A percentile compares a stretch with the other conserved stretches of the same genome.
These are phyloP conservation scores for Malus sylvestris DNA, from an alignment of 306 rosid species.

Conservation along the genomic window DNA sequence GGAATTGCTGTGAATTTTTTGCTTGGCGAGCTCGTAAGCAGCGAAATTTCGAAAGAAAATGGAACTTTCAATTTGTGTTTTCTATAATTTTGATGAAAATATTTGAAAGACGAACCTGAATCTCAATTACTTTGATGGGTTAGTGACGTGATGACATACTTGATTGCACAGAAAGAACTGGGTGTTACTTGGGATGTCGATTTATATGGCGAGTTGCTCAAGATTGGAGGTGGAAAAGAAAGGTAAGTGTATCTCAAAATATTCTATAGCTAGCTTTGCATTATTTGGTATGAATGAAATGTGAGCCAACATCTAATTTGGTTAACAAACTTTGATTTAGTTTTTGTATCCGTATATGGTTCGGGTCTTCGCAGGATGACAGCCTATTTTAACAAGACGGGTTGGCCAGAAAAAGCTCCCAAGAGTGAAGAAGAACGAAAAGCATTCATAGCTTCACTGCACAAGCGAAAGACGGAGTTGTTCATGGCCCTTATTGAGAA, in stretches of 20 bases:
- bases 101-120: neutral
- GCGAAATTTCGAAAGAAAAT: neutral
- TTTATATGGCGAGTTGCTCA: constrained; percentile 88
- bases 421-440: constrained; percentile 66
- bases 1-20: neutral
- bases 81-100: neutral
- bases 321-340: neutral
- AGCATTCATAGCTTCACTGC: constrained; percentile 81
- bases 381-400: constrained; percentile 77
- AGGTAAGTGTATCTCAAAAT: constrained; percentile 32
- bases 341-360: constrained; percentile 1
- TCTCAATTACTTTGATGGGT: constrained; percentile 5
- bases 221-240: constrained; percentile 99
- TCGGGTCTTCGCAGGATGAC: constrained; percentile 61
- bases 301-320: neutral
- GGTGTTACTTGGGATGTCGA: constrained; percentile 94
- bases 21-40: neutral
- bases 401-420: constrained; percentile 94
- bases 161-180: constrained; percentile 60
- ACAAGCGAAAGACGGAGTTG: constrained; percentile 84
- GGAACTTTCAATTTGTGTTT: neutral
- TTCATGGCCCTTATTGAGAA: constrained; percentile 96
- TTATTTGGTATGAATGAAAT: neutral
- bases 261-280: neutral
- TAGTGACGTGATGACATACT: neutral